A percentile compares a stretch with the other conserved stretches of the same genome.
phyloP scores from a whole-genome alignment of 805 yeast species.

The Torulaspora franciscae region DNA sequence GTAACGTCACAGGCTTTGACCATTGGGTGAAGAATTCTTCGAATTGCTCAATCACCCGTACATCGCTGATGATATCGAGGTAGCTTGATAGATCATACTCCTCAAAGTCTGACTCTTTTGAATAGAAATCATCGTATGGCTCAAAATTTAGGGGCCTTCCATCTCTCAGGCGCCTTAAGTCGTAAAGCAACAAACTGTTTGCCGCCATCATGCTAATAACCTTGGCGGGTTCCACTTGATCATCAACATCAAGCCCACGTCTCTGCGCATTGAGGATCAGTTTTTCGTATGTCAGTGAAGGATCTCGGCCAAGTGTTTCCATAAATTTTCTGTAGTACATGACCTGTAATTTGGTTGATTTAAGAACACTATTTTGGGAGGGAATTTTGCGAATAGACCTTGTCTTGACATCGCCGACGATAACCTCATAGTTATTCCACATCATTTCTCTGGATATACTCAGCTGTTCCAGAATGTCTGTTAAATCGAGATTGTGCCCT shows the following conservation, averaged over 20 bases:
- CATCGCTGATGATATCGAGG: constrained; percentile 17
- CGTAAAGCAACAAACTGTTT: constrained; percentile 39
- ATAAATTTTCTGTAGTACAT: constrained; percentile 52
- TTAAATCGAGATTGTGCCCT: constrained; percentile 4
- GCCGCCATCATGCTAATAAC: constrained; percentile 39
- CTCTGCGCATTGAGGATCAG: constrained; percentile 44
- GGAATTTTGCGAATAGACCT: constrained; percentile 46
- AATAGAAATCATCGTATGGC: constrained; percentile 35
- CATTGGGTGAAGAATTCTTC: constrained; percentile 40
- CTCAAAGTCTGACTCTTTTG: not conserved
- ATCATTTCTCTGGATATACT: constrained; percentile 2
- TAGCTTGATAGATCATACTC: constrained; percentile 22
- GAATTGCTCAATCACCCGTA: constrained; percentile 23
- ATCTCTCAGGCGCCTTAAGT: constrained; percentile 41
- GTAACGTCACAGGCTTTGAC: constrained; percentile 51
- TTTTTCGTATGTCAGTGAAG: constrained; percentile 38
- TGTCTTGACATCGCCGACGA: constrained; percentile 59
- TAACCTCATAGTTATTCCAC: constrained; percentile 22
- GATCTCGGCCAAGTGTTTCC: constrained; percentile 34
- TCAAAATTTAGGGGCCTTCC: constrained; percentile 44
- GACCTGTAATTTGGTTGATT: constrained; percentile 54
- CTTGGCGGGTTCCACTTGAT: constrained; percentile 42
- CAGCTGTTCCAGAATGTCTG: constrained; percentile 21
- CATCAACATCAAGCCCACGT: constrained; percentile 46
- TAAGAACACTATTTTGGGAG: constrained; percentile 43